Evolutionary conservation across 345 rosid genomes (phyloP), one percentile per base, ranked within the genome.

Genomic region (Acer negundo): DNA sequence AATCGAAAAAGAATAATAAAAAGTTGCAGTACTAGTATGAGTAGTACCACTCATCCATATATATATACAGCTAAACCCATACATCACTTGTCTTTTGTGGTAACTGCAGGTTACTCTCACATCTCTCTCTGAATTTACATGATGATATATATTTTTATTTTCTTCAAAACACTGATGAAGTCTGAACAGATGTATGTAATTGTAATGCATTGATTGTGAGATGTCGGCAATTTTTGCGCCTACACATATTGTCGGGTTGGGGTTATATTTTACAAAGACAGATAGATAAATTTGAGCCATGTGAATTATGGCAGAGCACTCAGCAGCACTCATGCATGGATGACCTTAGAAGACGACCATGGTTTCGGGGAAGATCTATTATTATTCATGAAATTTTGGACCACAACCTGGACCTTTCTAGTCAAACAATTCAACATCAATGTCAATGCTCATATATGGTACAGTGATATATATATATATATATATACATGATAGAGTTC

Each of bases 221-320:
- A 55, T 76, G 73, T 56, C 79, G 58, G 67, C 79, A 67, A 23
- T n/a, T 23, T 35, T 76, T 42, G 7, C 72, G 59, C 13, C 15
- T 47, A 16, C 58, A 13, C 58, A 53, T 53, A n/a, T 23, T 66
- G 72, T 74, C 70, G 62, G 70, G 51, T 23, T 62, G 17, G 42
- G 12, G 58, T 38, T 31, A 2, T 53, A 24, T 19, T 13, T 24
- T 24, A 1, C 38, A 38, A 19, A 74, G 70, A 63, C 69, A 74
- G 44, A 23, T 47, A 63, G 58, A 63, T 19, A 49, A 46, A 74
- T 16, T 63, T 31, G 46, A 10, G 35, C 72, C 78, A 75, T 75
- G 78, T 75, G 78, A 51, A 51, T 35, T 0, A 35, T 53, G 49
- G 42, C 23, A 15, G 46, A 15, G 46, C 63, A 35, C 38, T 35